phyloP scores from a whole-genome alignment of 2,329 filamentous ascomycete genomes.

The Aspergillus sp. region DNA sequence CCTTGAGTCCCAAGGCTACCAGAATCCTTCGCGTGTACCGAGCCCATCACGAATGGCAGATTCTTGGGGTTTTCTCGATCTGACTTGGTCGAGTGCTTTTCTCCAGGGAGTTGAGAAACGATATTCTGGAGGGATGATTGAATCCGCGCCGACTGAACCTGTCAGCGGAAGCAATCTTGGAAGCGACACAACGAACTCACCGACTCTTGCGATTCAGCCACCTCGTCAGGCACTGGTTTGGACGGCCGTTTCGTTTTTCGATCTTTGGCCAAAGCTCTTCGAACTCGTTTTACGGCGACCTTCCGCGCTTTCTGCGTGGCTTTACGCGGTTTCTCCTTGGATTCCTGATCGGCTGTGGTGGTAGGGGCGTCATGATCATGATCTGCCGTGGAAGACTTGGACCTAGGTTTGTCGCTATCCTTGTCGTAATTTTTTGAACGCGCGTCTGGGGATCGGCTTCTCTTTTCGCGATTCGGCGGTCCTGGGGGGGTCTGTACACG shows the following conservation, averaged over 20 bases:
- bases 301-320: neutral
- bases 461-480: neutral
- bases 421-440: neutral
- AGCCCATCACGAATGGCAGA: conserved; percentile 13
- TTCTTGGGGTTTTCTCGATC: conserved; percentile 4
- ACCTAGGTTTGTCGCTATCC: neutral
- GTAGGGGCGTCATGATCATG: neutral
- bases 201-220: neutral
- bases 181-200: neutral
- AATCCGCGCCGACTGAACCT: conserved; percentile 1
- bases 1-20: conserved; percentile 2
- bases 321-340: neutral
- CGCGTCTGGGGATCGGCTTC: neutral
- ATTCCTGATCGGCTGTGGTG: too few relatives aligned
- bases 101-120: conserved; percentile 2
- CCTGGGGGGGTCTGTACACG: neutral
- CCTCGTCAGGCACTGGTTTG: neutral
- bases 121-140: conserved; percentile 7
- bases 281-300: neutral
- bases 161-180: neutral
- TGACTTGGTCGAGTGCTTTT: neutral
- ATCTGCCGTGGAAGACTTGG: neutral
- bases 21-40: conserved; percentile 9
- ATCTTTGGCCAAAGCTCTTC: neutral
- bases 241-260: neutral